Evolutionary conservation across 805 yeast genomes (phyloP), one percentile per base, ranked within the genome.

Genomic region (Candida endomychidarum): DNA sequence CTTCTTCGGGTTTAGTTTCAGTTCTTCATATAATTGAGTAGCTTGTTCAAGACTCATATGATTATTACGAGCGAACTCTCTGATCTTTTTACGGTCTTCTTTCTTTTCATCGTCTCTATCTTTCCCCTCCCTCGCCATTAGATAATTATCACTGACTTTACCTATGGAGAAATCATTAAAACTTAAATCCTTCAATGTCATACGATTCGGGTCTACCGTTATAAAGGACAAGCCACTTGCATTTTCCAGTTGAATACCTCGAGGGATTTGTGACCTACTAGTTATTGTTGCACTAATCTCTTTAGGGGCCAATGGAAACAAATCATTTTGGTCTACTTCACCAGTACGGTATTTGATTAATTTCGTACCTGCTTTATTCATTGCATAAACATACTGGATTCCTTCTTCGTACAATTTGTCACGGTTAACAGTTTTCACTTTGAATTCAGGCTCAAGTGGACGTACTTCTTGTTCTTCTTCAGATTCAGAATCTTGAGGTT

Each of bases 111-210:
- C 46, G 21, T 60, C 56, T 23, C 57, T 55, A 31, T 43, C 47
- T 44, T 56, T 54, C 3, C 89, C 95, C 28, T 65, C 72, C 41
- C 67, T 61, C 0, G 83, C 88, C 38, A 67, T 59, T 9, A 67
- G 67, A 52, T 68, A 85, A 51, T 81, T 77, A 4, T 74, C 71
- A 8, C 88, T 80, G 4, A 74, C 70, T 47, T 67, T 65, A 9
- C 95, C 95, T 50, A 86, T 72, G 4, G 86, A 85, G 16, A 85
- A 57, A 8, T 67, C 55, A 3, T 84, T 86, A 49, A 75, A 81
- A 61, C 93, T 85, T 37, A 86, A 61, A 42, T 85, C 91, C 2
- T 75, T 79, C 77, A 86, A 74, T 0, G 79, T 80, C 55, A 85
- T 76, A 18, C 56, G 57, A 1, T 73, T 71, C 30, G 76, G 75